phyloP scores from a whole-genome alignment of 2,329 filamentous ascomycete genomes.

The Trichoderma lentiforme region DNA sequence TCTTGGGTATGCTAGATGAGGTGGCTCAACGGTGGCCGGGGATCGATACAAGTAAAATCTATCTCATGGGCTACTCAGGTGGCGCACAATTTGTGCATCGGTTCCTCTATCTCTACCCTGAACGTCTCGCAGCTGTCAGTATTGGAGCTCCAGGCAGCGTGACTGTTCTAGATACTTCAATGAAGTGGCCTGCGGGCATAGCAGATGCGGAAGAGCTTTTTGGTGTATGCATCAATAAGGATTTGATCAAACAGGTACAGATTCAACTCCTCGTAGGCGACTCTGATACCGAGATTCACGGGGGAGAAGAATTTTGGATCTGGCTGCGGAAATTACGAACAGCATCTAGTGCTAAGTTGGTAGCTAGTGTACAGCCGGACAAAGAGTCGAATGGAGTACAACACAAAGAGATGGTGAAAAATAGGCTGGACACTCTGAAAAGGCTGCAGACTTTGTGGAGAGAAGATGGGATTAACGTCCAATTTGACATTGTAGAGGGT shows the following conservation, averaged over 20 bases:
- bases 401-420: background rate
- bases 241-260: background rate
- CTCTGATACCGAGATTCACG: background rate
- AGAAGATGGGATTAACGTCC: background rate
- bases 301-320: background rate
- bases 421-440: background rate
- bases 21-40: background rate
- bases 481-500: background rate
- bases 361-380: background rate
- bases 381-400: background rate
- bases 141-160: background rate
- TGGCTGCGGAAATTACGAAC: background rate
- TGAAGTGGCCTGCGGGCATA: background rate
- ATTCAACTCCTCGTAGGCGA: background rate
- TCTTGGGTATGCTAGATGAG: background rate
- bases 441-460: background rate
- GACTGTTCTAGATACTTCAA: background rate
- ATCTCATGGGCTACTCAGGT: background rate
- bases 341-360: accelerated
- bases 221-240: background rate
- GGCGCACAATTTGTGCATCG: background rate
- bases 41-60: background rate
- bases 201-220: background rate
- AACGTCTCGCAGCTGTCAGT: background rate
- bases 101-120: background rate